These are phyloP conservation scores for Desmodesmus armatus DNA, from an alignment of 139 green algal genomes.

Conservation along the genomic window DNA sequence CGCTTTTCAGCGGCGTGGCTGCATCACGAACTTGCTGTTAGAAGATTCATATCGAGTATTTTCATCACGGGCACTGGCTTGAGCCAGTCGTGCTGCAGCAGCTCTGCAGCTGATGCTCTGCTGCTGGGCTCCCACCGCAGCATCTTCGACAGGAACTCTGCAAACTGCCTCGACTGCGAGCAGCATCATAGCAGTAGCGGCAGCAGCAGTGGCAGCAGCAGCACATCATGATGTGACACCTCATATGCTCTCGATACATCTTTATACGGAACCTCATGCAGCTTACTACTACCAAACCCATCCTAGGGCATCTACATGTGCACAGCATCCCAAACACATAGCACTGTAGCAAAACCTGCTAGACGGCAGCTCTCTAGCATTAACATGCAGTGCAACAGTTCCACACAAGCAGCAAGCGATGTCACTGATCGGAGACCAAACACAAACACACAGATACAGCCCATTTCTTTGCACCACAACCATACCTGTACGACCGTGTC, in stretches of 20 bases:
- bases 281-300: neutral
- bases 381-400: neutral
- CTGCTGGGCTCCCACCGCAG: slow-evolving; percentile 70
- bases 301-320: no score
- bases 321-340: neutral
- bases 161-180: neutral
- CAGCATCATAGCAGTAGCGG: neutral
- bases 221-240: no score
- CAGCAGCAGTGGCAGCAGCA: neutral
- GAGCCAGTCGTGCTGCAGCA: slow-evolving; percentile 19
- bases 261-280: neutral
- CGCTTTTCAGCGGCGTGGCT: no score
- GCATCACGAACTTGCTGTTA: no score
- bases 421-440: neutral
- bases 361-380: neutral
- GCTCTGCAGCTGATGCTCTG: slow-evolving; percentile 66
- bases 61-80: neutral
- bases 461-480: no score
- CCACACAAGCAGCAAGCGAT: no score
- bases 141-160: slow-evolving; percentile 70
- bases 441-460: neutral
- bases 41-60: neutral
- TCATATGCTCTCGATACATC: neutral
- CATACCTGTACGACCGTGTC: no score
- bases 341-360: neutral